Evolutionary conservation across 441 rosid genomes (phyloP).

Genomic region (Pelargonium myrrhifolium): DNA sequence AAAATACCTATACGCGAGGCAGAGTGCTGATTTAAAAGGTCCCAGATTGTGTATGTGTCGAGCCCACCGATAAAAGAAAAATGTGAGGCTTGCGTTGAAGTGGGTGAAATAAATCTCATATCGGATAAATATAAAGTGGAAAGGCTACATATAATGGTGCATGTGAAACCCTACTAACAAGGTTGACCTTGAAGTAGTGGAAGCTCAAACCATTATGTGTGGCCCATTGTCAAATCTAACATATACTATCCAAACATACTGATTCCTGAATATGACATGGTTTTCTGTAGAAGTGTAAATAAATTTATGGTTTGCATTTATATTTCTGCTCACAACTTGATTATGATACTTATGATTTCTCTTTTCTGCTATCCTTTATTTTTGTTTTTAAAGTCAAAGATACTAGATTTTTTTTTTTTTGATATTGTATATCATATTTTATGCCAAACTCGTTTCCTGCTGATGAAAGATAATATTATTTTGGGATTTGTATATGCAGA

Average conservation of each 20-base stretch:
- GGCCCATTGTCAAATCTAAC: too few species aligned
- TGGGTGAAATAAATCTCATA: too few species aligned
- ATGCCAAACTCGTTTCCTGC: constrained; percentile 12
- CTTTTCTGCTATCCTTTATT: not conserved
- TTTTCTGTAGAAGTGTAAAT: constrained; percentile 1
- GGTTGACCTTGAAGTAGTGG: too few species aligned
- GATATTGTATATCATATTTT: not conserved
- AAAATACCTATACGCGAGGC: too few species aligned
- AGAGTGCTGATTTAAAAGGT: too few species aligned
- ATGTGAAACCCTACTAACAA: too few species aligned
- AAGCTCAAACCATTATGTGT: too few species aligned
- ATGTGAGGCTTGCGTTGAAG: too few species aligned
- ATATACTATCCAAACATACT: not conserved
- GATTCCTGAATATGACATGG: not conserved
- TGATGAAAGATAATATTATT: constrained; percentile 10
- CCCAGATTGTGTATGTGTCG: too few species aligned
- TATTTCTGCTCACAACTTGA: not conserved
- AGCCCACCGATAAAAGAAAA: too few species aligned
- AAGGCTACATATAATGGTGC: too few species aligned
- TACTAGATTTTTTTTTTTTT: not conserved
- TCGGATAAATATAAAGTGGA: too few species aligned
- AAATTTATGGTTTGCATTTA: not conserved
- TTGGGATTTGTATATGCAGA: constrained; percentile 38
- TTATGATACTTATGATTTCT: not conserved
- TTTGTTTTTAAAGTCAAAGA: not conserved